Evolutionary conservation across 176 grass and related monocot species (phyloP), one percentile per base, ranked within the genome.

Genomic region (Phoenix roebelenii): DNA sequence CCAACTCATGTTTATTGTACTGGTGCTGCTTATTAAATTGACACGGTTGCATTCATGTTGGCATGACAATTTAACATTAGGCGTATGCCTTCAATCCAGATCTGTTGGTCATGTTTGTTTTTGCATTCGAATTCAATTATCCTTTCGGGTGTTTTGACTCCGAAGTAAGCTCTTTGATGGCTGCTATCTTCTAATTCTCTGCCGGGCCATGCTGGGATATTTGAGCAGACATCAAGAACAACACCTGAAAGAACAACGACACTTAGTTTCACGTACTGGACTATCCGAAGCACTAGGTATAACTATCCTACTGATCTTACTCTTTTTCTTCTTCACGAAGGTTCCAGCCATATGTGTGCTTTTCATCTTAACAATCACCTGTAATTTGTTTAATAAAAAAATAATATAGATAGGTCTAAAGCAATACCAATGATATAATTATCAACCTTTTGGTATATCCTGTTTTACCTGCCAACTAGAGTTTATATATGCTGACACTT

Each of bases 341-440:
- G 91, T 85, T 12, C 91, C 91, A 4, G 71, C 91, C 83, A 96
- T 96, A n/a, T 96, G 91, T 4, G 75, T 71, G 19, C 91, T 96
- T 71, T 84, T 89, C 81, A 90, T 90, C 66, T 88, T 96, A 26
- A 90, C 55, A 65, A 89, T 49, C 52, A 95, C 85, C 89, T 93
- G 76, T 26, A 74, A 15, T 12, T 48, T 59, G 16, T 60, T 51
- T 0, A 7, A 30, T 5, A 12, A 12, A 44, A 12, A 44, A 44
- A 44, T 44, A 44, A 10, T 12, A 12, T 44, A 12, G 35, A 44
- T 44, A 44, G 35, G 9, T 44, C 35, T 44, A 1, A 44, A 44
- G 35, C 35, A 44, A 44, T 44, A 44, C 12, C 35, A 12, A 44
- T 44, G 35, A 44, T 44, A 44, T 44, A 44, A 44, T 44, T 44